phyloP scores from a whole-genome alignment of 768 basidiomycete genomes.

The Boletus sensibilis region DNA sequence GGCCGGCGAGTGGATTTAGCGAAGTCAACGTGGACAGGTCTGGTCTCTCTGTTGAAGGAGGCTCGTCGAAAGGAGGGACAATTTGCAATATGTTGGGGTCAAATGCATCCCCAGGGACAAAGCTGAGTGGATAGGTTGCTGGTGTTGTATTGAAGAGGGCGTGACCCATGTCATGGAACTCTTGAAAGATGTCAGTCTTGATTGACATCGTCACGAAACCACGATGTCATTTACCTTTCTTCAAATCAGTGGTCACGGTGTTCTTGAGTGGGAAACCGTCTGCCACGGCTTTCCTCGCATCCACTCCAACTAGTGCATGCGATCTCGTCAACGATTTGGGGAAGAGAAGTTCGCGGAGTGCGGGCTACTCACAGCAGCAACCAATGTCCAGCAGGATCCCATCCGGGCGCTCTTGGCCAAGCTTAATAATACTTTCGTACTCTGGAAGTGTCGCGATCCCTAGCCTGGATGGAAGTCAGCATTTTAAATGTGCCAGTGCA shows the following conservation, averaged over 20 bases:
- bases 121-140: conserved; percentile 48
- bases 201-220: background rate
- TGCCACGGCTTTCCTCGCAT: conserved; percentile 38
- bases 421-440: conserved; percentile 31
- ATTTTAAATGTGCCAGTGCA: background rate
- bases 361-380: conserved; percentile 40
- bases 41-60: conserved; percentile 25
- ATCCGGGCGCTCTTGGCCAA: conserved; percentile 36
- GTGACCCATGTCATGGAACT: conserved; percentile 59
- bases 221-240: conserved; percentile 26
- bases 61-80: conserved; percentile 28
- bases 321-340: background rate
- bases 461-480: conserved; percentile 1
- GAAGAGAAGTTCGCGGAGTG: background rate
- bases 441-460: conserved; percentile 12
- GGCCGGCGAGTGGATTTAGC: conserved; percentile 48
- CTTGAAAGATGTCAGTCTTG: conserved; percentile 28
- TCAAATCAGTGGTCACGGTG: conserved; percentile 41
- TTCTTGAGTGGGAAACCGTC: conserved; percentile 45
- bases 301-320: conserved; percentile 25
- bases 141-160: conserved; percentile 57
- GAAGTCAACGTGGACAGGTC: conserved; percentile 38
- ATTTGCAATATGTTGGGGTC: conserved; percentile 43
- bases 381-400: conserved; percentile 46
- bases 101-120: conserved; percentile 57